Base-by-base conservation (phyloP, 176 grass and related monocot genomes). In the Eleusine indica region DNA sequence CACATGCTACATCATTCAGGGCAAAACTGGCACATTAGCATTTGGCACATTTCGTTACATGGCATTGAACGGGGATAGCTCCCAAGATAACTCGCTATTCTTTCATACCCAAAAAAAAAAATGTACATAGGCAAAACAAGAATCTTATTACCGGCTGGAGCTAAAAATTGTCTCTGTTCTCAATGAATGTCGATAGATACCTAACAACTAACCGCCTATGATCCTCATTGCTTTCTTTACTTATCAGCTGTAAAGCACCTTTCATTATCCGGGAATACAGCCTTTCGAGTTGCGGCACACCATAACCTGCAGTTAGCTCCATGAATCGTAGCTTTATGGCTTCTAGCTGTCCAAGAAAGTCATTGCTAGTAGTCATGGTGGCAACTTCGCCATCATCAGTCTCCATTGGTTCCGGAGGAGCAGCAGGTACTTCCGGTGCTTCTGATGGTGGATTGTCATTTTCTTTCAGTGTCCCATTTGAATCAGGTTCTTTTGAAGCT, bases 141-240 rank as follows among this genome's bases (percentile, higher is more conserved):
- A 80, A 86, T 56, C 46, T 94, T 91, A 84, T 88, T 67, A 74
- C 66, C 65, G 12, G 56, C 77, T 43, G 3, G 57, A 70, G 85
- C 88, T 90, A 99, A 94, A 96, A 94, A 90, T 94, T 95, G 67
- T 84, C 62, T n/a, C 47, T 87, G 74, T 92, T 91, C 86, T 99
- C 93, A 78, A 96, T 81, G 79, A 96, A 99, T 94, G 84, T 90
- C 70, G 80, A 92, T 71, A 99, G 91, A 94, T 94, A 89, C 77
- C 84, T 92, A 92, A 96, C 63, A 87, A 94, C 81, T 87, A 90
- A 87, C 74, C 48, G 67, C 82, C 82, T 94, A 81, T 76, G 61
- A 89, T 99, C 93, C 64, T 89, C 85, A 17, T 32, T 81, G 64
- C 46, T 85, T 68, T 92, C 85, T 87, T 87, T 90, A 76, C 86